These are phyloP conservation scores for Saturnispora diversa DNA, from an alignment of 805 yeast genomes.

Conservation along the genomic window DNA sequence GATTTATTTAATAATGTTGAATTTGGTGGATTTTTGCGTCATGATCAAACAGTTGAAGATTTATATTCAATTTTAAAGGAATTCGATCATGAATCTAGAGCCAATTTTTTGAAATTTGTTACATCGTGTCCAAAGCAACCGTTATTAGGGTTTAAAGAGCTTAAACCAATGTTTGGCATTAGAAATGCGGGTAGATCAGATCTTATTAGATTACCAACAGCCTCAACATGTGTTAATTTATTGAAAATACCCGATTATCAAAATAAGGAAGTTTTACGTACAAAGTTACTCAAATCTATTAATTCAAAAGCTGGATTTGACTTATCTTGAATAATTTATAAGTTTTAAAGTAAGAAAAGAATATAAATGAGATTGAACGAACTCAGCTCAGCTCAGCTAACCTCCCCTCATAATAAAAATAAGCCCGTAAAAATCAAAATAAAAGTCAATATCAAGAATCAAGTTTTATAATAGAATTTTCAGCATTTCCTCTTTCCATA, in stretches of 20 bases:
- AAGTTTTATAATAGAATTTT: neutral
- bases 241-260: slow-evolving; percentile 79
- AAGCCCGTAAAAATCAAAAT: neutral
- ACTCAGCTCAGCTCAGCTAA: too few species aligned
- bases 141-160: slow-evolving; percentile 68
- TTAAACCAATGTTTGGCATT: slow-evolving; percentile 76
- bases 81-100: slow-evolving; percentile 52
- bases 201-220: slow-evolving; percentile 64
- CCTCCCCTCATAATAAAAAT: too few species aligned
- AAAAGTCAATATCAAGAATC: neutral
- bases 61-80: slow-evolving; percentile 76
- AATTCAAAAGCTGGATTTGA: slow-evolving; percentile 84
- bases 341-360: too few species aligned
- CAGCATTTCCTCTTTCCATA: slow-evolving; percentile 5
- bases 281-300: slow-evolving; percentile 71
- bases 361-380: too few species aligned
- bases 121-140: slow-evolving; percentile 93
- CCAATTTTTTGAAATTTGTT: slow-evolving; percentile 72
- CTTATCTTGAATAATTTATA: slow-evolving; percentile 37
- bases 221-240: slow-evolving; percentile 88
- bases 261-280: slow-evolving; percentile 45
- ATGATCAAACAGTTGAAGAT: slow-evolving; percentile 49
- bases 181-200: slow-evolving; percentile 50
- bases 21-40: slow-evolving; percentile 53
- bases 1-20: slow-evolving; percentile 60